Base-by-base conservation (phyloP, 208 protist genomes). In the Angomonas deanei region DNA sequence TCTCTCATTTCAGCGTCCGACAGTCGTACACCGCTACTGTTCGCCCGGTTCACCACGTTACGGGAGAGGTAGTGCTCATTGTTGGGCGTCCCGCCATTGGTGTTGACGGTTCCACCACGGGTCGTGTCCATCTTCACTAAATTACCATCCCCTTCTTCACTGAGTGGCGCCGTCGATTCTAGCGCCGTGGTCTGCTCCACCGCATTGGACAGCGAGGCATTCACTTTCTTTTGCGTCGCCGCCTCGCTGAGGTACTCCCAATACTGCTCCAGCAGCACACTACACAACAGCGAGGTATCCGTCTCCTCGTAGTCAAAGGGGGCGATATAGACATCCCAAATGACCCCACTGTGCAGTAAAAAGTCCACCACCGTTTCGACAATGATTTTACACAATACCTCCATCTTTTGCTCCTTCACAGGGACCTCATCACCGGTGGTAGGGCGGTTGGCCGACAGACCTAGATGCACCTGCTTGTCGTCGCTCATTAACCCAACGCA, bases 321-420 rank as follows among this genome's bases (percentile, higher is more conserved):
- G 30, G 53, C 38, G 26, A 34, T 27, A 42, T 13, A 46, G 63
- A 81, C 86, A 27, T 70, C 66, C 89, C 89, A 95, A 30, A 95
- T 74, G 15, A 88, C 71, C 32, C 89, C 89, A 55, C 79, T 92
- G 74, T 92, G 78, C 56, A 91, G 89, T n/a, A 95, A 55, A 64
- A 82, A 95, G 61, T 86, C 84, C 64, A 91, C 89, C 28, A 92
- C 77, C 6, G 89, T 95, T 55, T 93, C 86, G 52, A 95, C 70
- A 32, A 84, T 74, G 26, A 95, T 79, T 57, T 90, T 90, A 38
- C 89, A 93, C 30, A 95, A 73, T 2, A 46, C 61, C 31, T 24
- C 26, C 55, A 49, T 2, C 10, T 17, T 27, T 13, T 10, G n/a
- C 17, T 48, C 34, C 55, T 49, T 24, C 33, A 19, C n/a, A 30